These are phyloP conservation scores for Nothophaeocryptopus gaeumannii DNA, from an alignment of 2,329 filamentous ascomycete genomes.

Conservation along the genomic window DNA sequence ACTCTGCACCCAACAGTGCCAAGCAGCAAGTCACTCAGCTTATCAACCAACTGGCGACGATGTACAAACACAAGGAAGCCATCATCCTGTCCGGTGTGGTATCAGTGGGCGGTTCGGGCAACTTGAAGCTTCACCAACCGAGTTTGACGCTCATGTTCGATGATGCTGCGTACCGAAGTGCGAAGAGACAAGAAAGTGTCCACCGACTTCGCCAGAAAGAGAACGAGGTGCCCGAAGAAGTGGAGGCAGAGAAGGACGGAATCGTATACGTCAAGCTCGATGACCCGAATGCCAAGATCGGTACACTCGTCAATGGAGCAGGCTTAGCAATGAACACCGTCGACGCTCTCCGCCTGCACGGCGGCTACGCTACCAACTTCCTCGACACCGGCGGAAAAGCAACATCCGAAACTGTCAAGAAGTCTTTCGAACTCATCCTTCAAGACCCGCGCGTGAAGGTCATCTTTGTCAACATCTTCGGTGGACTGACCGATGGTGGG, in stretches of 20 bases:
- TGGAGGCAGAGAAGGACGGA: conserved; percentile 64
- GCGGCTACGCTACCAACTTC: conserved; percentile 75
- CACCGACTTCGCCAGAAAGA: conserved; percentile 56
- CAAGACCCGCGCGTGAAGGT: conserved; percentile 69
- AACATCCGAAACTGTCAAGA: conserved; percentile 74
- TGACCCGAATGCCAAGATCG: conserved; percentile 61
- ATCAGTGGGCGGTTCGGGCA: conserved; percentile 39
- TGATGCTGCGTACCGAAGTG: conserved; percentile 64
- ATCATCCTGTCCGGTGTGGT: conserved; percentile 57
- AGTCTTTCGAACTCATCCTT: conserved; percentile 71
- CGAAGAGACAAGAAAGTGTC: conserved; percentile 59
- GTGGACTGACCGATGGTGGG: conserved; percentile 68
- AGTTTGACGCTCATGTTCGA: conserved; percentile 64
- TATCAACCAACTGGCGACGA: conserved; percentile 53
- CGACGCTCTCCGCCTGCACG: conserved; percentile 68
- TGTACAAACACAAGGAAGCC: conserved; percentile 65
- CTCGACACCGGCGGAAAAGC: conserved; percentile 88
- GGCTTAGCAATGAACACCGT: conserved; percentile 90
- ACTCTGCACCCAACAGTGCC: conserved; percentile 43
- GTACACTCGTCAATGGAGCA: conserved; percentile 83
- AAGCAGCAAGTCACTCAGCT: conserved; percentile 45
- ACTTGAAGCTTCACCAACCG: conserved; percentile 48
- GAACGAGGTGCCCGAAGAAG: conserved; percentile 55
- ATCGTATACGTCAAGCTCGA: conserved; percentile 72
- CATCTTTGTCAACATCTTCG: conserved; percentile 70